A percentile compares a stretch with the other conserved stretches of the same genome.
Conservation (phyloP, 2,329 filamentous ascomycete genomes). For the Hypoxylon sp. region DNA sequence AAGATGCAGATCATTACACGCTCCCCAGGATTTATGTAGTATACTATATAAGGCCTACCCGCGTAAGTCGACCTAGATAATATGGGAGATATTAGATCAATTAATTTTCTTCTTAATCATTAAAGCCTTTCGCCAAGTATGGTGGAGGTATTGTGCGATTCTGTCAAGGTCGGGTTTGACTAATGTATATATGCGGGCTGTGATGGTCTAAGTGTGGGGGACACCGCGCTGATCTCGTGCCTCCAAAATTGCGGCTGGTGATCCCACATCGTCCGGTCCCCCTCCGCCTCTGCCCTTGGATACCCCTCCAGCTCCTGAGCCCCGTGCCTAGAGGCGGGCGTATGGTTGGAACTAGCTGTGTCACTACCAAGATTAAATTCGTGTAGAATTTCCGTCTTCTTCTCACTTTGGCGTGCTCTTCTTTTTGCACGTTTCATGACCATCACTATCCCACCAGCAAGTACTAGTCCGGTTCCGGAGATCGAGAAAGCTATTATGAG, state of each 20-base stretch:
- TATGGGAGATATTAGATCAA: no score
- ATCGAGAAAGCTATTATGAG: neutral
- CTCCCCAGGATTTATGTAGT: no score
- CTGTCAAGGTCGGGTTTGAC: neutral
- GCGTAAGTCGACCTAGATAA: no score
- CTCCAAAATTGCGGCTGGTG: neutral
- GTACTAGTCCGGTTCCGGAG: neutral
- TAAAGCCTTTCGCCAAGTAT: no score
- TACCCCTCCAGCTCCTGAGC: neutral
- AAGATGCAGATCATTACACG: no score
- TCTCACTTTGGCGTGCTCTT: neutral
- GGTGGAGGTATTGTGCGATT: no score
- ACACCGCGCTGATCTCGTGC: neutral
- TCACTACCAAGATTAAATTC: neutral
- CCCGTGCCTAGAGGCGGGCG: neutral
- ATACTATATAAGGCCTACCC: no score
- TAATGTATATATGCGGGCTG: neutral
- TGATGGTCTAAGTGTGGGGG: neutral
- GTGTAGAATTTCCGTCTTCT: neutral
- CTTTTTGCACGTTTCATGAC: neutral
- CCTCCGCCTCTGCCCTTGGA: neutral
- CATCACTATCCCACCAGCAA: neutral
- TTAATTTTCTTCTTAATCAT: no score
- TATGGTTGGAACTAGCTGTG: neutral
- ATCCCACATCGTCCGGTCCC: neutral